Evolutionary conservation across 2,329 filamentous ascomycete species (phyloP).

Genomic region (Ophiobolus disseminans): DNA sequence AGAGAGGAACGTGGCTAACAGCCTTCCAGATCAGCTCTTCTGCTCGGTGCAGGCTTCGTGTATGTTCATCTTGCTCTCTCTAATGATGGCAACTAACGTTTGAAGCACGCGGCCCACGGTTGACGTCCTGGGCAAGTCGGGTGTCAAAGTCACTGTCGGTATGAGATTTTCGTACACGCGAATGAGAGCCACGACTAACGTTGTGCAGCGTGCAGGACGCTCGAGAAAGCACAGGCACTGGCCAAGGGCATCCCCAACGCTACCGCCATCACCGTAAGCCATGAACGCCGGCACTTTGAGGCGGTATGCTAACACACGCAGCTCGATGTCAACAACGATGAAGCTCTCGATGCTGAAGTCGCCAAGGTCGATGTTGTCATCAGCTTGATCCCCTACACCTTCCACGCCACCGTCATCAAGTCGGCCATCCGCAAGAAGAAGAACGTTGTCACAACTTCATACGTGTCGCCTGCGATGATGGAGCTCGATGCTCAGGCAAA

Average conservation of each 20-base stretch:
- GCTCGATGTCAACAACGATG: conserved; percentile 80
- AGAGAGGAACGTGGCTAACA: conserved; percentile 8
- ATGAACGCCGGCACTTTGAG: neutral
- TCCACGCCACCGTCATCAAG: conserved; percentile 80
- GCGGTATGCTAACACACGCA: conserved; percentile 49
- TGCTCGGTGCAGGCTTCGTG: conserved; percentile 51
- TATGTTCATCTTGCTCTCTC: conserved; percentile 18
- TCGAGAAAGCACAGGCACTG: conserved; percentile 78
- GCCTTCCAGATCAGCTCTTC: conserved; percentile 41
- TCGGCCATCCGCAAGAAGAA: conserved; percentile 92
- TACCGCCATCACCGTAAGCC: conserved; percentile 64
- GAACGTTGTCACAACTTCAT: conserved; percentile 93
- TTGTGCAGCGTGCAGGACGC: conserved; percentile 75
- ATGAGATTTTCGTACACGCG: conserved; percentile 22
- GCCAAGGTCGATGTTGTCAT: conserved; percentile 78
- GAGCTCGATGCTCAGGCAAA: conserved; percentile 84
- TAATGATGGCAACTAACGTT: conserved; percentile 12
- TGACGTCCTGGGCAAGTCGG: conserved; percentile 64
- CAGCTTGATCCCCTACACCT: conserved; percentile 78
- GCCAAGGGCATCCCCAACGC: conserved; percentile 73
- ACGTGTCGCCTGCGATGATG: conserved; percentile 90
- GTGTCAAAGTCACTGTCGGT: conserved; percentile 65
- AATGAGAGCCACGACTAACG: neutral
- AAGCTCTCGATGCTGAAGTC: conserved; percentile 80
- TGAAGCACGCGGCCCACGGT: conserved; percentile 61